phyloP scores from a whole-genome alignment of 768 basidiomycete species.

The Calocera cornea region DNA sequence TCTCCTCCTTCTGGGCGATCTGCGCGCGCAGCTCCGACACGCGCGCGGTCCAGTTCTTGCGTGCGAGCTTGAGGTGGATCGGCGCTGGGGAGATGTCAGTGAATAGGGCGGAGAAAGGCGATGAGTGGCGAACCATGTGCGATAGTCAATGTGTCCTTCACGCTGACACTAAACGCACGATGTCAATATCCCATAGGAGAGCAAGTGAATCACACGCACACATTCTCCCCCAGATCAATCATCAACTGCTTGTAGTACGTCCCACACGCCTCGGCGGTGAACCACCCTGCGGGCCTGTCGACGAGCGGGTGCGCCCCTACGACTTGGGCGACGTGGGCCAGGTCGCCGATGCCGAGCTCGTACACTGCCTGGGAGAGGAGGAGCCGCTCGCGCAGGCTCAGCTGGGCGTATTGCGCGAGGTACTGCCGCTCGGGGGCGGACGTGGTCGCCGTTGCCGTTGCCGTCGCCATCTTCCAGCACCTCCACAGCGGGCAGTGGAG shows the following conservation, averaged over 20 bases:
- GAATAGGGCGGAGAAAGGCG: background rate
- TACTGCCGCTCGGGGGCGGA: background rate
- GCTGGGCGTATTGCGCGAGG: background rate
- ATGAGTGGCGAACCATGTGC: background rate
- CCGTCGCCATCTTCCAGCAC: too few relatives aligned
- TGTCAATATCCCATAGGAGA: background rate
- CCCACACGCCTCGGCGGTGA: slow-evolving; percentile 59
- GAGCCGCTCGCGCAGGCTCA: slow-evolving; percentile 46
- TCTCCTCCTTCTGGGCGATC: slow-evolving; percentile 57
- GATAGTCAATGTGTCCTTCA: background rate
- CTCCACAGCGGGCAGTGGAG: too few relatives aligned
- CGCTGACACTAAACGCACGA: background rate
- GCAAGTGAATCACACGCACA: slow-evolving; percentile 16
- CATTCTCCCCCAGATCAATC: slow-evolving; percentile 49
- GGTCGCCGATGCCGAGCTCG: slow-evolving; percentile 33
- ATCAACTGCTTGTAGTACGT: slow-evolving; percentile 53
- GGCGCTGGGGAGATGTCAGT: slow-evolving; percentile 35
- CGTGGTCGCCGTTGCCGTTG: too few relatives aligned
- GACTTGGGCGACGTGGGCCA: slow-evolving; percentile 51
- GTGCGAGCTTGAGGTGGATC: slow-evolving; percentile 54
- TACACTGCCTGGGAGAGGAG: slow-evolving; percentile 77
- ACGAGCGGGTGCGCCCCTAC: slow-evolving; percentile 61
- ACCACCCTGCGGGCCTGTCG: slow-evolving; percentile 47
- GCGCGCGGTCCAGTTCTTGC: slow-evolving; percentile 56
- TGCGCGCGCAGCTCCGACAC: slow-evolving; percentile 56